Base-by-base conservation (phyloP, 495 filamentous ascomycete species). In the Neurospora sp. region DNA sequence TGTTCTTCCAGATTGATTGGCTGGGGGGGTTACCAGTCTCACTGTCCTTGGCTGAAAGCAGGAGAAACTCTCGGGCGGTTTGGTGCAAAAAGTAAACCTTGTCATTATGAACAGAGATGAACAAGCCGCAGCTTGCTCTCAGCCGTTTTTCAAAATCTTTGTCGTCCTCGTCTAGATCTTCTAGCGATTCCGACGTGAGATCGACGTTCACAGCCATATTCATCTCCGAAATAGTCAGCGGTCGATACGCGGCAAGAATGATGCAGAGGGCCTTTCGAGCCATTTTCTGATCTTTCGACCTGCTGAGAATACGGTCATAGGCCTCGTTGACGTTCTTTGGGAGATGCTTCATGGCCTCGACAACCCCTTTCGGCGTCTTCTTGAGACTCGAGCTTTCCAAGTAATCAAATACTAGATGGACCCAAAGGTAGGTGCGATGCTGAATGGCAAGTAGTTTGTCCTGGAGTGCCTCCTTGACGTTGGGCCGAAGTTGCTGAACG, bases 51-150 rank as follows among this genome's bases (percentile, higher is more conserved):
- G 7, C 20, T 20, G 18, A 8, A 20, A n/a, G 9, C 8, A 47
- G 47, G 7, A 80, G 73, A 70, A 27, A 80, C 44, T 80, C 78
- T 38, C 76, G 71, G 10, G 75, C 78, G 6, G 78, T 80, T 44
- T 80, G 77, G 68, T 79, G 78, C 27, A 80, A 53, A 9, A 80
- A 76, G 61, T 80, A 76, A 18, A 80, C 39, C 38, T 73, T 79
- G 14, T 68, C 76, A 71, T 74, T 22, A 14, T 75, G 69, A 69
- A 75, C 68, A 8, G 73, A 75, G 69, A 75, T 71, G 71, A 75
- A 78, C 31, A 75, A 73, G 4, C 80, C 80, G 68, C 72, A 81
- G 42, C 47, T 74, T 37, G 14, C 10, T 72, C 74, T 69, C 39
- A 77, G 71, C 16, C 40, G 35, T 7, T n/a, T 69, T 18, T 70